Conservation (phyloP, 1,284 basidiomycete genomes). For the Cerrena zonata region DNA sequence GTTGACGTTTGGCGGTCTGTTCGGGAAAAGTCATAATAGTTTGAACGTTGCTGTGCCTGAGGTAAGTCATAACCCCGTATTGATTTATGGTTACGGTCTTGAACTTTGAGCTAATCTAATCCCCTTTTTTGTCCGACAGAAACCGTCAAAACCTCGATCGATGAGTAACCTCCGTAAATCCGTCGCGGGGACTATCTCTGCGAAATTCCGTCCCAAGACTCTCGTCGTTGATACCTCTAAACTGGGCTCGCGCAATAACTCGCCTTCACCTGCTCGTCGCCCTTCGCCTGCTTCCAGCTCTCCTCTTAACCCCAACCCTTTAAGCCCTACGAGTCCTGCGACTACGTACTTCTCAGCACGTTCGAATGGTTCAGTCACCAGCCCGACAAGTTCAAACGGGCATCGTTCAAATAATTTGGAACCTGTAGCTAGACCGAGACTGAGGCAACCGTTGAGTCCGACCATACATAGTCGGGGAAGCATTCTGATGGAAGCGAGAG, state of each 20-base stretch:
- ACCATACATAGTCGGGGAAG: constrained; percentile 53
- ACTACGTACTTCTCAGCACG: too few species aligned
- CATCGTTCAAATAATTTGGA: too few species aligned
- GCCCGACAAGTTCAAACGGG: too few species aligned
- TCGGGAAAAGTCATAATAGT: constrained; percentile 15
- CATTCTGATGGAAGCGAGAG: constrained; percentile 44
- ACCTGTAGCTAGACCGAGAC: constrained; percentile 11
- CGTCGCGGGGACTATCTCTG: constrained; percentile 18
- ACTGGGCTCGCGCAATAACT: too few species aligned
- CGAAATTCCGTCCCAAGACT: constrained; percentile 17
- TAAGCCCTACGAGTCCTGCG: neutral
- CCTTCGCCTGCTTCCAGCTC: neutral
- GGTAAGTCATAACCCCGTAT: constrained; percentile 5
- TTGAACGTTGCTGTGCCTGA: neutral
- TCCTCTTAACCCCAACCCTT: neutral
- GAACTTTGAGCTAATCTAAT: neutral
- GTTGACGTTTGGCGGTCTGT: constrained; percentile 10
- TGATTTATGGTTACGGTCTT: neutral
- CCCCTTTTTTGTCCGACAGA: neutral
- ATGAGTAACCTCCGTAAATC: constrained; percentile 27
- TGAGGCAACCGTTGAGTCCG: constrained; percentile 44
- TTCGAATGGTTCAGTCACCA: too few species aligned
- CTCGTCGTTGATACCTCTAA: constrained; percentile 10
- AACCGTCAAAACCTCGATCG: constrained; percentile 17
- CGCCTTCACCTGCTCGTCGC: too few species aligned